Base-by-base conservation (phyloP, 179 eudicot genomes). In the Camellia oleifera region DNA sequence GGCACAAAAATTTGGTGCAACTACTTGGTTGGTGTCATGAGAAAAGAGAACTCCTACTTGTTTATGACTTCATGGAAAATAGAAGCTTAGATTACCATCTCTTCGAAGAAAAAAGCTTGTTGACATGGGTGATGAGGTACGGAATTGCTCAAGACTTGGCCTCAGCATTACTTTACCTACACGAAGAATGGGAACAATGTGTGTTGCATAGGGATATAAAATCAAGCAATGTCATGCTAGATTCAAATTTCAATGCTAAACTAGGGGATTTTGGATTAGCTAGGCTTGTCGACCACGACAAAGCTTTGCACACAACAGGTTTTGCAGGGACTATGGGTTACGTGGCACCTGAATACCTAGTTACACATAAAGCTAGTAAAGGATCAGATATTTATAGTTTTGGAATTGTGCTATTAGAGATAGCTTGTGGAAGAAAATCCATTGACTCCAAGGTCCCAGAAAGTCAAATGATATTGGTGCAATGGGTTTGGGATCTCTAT, bases 201-300 rank as follows among this genome's bases (percentile, higher is more conserved):
- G 87, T 85, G 9, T 54, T 85, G 50, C 87, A 82, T 62, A 77
- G 85, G 48, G 85, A 82, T 78, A 82, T 85, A 53, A 85, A 85
- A 60, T 66, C 85, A 0, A 85, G 87, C 53, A 85, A 83, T 57
- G 72, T 85, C 26, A 80, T 85, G 82, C 77, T 80, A 48, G 88
- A 85, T 65, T 85, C 82, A 0, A 66, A 54, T 52, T 83, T 81
- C 72, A 83, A 81, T 72, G 81, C 67, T 17, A 83, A 86, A 60
- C 86, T 86, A 15, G 86, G 88, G 14, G 88, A 86, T 71, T 83
- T 86, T 53, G 80, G 88, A 14, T 76, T 86, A 44, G 88, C 88
- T 9, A 81, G 74, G 67, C 68, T 81, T 6, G 63, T 81, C 52
- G 81, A 86, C 50, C 88, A 86, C 45, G 82, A 65, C 4, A 72